Evolutionary conservation across 2,329 filamentous ascomycete species (phyloP).

Genomic region (Cercospora berteroae): DNA sequence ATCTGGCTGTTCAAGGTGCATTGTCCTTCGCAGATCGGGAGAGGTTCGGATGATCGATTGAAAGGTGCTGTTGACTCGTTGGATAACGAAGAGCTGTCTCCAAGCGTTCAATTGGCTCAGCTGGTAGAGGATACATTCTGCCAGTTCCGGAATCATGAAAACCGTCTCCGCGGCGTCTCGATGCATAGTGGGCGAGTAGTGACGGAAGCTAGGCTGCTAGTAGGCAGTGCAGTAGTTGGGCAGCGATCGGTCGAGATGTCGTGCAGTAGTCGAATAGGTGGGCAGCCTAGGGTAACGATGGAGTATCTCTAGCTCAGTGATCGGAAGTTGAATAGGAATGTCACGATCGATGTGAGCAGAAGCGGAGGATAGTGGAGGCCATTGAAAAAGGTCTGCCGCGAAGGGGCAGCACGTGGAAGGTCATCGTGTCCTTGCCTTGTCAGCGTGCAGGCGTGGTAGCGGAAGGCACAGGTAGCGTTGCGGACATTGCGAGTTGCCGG

Average conservation of each 20-base stretch:
- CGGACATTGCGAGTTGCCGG: slow-evolving; percentile 10
- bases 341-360: slow-evolving; percentile 1
- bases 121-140: slow-evolving; percentile 25
- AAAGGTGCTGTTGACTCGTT: slow-evolving; percentile 24
- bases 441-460: slow-evolving; percentile 2
- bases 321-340: not conserved
- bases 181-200: slow-evolving; percentile 10
- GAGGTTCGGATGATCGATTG: slow-evolving; percentile 21
- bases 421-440: slow-evolving; percentile 2
- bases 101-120: slow-evolving; percentile 21
- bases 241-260: slow-evolving; percentile 4
- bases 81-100: slow-evolving; percentile 25
- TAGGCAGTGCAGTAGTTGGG: slow-evolving; percentile 1
- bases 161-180: slow-evolving; percentile 18
- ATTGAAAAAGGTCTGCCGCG: not conserved
- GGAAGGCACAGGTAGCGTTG: slow-evolving; percentile 13
- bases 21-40: slow-evolving; percentile 19
- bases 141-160: slow-evolving; percentile 25
- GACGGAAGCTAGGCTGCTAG: slow-evolving; percentile 2
- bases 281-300: not conserved
- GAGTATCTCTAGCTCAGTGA: not conserved
- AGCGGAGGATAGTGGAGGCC: not conserved
- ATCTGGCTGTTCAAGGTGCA: slow-evolving; percentile 23
- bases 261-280: not conserved
- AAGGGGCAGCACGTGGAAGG: not conserved